Conservation (phyloP, 192 early-diverging fungal genomes). For the Coemansia sp. region DNA sequence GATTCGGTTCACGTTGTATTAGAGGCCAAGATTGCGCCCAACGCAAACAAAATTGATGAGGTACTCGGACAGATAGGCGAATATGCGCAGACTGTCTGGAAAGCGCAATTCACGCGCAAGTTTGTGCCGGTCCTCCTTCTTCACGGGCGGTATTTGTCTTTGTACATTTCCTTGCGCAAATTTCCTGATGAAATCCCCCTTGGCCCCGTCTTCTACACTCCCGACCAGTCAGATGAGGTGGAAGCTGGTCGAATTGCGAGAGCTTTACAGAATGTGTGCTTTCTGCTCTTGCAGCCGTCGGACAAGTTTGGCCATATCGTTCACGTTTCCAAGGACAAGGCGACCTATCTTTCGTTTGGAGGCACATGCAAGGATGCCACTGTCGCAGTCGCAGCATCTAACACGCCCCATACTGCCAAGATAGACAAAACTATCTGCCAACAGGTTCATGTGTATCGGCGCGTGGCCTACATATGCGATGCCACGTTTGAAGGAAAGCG, state of each 20-base stretch:
- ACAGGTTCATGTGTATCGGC: not conserved
- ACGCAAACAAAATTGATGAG: not conserved
- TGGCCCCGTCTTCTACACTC: not conserved
- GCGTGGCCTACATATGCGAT: not conserved
- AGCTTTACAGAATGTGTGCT: not conserved
- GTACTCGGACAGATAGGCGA: not conserved
- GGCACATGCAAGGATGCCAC: too few relatives aligned
- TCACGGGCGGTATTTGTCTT: not conserved
- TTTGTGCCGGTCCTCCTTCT: not conserved
- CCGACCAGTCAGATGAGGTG: too few relatives aligned
- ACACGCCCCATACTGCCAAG: not conserved
- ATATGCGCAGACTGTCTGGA: not conserved
- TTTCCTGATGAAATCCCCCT: too few relatives aligned
- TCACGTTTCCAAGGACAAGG: not conserved
- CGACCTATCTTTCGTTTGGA: not conserved
- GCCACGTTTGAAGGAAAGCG: not conserved
- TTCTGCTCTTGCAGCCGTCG: not conserved
- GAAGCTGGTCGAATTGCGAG: too few relatives aligned
- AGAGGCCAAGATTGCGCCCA: not conserved
- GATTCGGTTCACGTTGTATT: not conserved
- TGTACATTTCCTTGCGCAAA: not conserved
- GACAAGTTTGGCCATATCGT: constrained; percentile 4
- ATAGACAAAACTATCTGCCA: not conserved
- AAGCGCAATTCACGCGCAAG: not conserved
- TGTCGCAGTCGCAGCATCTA: not conserved